Conservation (phyloP, 176 grass and related monocot genomes). For the Avena atlantica region DNA sequence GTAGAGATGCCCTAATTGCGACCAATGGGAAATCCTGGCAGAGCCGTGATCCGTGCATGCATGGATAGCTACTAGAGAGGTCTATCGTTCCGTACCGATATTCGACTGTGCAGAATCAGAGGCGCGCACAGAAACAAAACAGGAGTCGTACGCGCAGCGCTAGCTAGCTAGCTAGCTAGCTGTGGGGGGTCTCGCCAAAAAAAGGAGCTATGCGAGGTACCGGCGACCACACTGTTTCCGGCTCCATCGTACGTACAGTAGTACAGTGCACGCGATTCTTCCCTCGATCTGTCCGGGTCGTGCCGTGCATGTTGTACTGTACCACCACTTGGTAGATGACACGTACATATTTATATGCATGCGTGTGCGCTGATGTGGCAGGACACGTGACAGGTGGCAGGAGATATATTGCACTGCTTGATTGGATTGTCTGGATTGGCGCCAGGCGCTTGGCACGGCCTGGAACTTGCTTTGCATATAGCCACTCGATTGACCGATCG, state of each 20-base stretch:
- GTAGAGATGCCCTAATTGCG: too few relatives aligned
- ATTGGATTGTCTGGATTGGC: slow-evolving; percentile 28
- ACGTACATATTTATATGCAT: not conserved
- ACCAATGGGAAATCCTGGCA: too few relatives aligned
- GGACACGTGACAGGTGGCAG: slow-evolving; percentile 10
- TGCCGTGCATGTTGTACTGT: not conserved
- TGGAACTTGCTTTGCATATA: not conserved
- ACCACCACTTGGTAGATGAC: not conserved
- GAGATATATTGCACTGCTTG: not conserved
- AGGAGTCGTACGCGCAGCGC: not conserved
- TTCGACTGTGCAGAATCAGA: too few relatives aligned
- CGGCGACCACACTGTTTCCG: slow-evolving; percentile 8
- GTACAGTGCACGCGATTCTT: not conserved
- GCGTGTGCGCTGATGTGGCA: not conserved
- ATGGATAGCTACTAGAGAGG: too few relatives aligned
- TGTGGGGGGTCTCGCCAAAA: not conserved
- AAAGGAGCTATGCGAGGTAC: not conserved
- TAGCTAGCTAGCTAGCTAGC: too few relatives aligned
- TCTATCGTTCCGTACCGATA: too few relatives aligned
- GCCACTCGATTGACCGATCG: too few relatives aligned
- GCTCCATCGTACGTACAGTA: not conserved
- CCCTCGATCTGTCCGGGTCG: not conserved
- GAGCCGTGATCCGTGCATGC: too few relatives aligned
- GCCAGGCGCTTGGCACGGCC: not conserved
- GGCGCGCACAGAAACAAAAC: not conserved